These are phyloP conservation scores for Umbilicus rupestris DNA, from an alignment of 164 flowering plant species.

Conservation along the genomic window DNA sequence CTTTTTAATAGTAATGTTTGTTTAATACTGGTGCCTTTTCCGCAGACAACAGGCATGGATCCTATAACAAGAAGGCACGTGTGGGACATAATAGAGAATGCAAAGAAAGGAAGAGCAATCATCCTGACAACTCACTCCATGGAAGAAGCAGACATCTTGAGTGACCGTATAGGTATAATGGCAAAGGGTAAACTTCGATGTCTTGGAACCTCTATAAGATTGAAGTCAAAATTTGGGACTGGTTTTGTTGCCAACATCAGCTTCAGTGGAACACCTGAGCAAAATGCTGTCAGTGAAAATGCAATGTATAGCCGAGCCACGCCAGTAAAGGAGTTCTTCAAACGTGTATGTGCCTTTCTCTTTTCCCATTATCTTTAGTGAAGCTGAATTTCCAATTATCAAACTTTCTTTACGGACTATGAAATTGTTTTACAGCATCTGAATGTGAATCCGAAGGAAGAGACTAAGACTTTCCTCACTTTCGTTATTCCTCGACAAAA, in stretches of 20 bases:
- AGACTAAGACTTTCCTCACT: neutral
- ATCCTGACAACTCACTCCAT: constrained; percentile 91
- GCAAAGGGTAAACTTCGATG: constrained; percentile 72
- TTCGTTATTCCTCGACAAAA: neutral
- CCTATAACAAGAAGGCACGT: constrained; percentile 91
- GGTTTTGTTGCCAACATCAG: constrained; percentile 1
- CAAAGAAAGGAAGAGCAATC: constrained; percentile 79
- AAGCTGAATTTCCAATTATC: neutral
- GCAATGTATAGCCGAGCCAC: neutral
- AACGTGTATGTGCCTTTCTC: neutral
- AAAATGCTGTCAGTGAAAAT: neutral
- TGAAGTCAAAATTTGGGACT: neutral
- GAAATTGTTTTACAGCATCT: constrained; percentile 1
- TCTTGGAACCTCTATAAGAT: constrained; percentile 3
- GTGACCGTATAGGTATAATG: constrained; percentile 92
- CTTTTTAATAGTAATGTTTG: neutral
- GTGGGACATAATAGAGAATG: constrained; percentile 90
- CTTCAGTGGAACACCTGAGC: neutral
- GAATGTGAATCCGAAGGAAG: constrained; percentile 7
- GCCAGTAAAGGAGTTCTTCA: neutral
- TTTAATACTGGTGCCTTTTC: neutral
- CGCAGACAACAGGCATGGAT: constrained; percentile 98
- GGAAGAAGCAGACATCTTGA: constrained; percentile 95
- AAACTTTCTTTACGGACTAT: neutral
- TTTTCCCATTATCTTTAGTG: neutral